Evolutionary conservation across 1,284 basidiomycete species (phyloP).

Genomic region (Sporisorium graminicola): DNA sequence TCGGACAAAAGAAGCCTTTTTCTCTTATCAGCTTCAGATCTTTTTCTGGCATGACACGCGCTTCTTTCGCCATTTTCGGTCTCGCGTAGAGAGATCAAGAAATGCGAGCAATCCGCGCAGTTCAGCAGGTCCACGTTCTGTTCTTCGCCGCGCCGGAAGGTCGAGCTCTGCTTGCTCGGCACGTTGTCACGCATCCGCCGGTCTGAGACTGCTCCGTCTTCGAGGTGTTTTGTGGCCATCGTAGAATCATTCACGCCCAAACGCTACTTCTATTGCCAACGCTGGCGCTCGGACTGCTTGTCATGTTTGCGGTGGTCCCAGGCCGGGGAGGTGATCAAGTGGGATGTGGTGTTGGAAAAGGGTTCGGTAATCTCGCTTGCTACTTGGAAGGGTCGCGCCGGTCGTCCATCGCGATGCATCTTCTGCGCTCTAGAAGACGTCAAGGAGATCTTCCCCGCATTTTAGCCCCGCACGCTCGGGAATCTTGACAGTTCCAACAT

Average conservation of each 20-base stretch:
- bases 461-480: background rate
- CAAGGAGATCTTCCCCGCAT: background rate
- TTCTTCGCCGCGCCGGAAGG: background rate
- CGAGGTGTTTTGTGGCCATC: background rate
- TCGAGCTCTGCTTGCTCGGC: background rate
- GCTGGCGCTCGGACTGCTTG: background rate
- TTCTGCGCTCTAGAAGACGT: too few relatives aligned
- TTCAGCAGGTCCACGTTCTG: constrained; percentile 16
- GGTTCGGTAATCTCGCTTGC: constrained; percentile 22
- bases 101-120: background rate
- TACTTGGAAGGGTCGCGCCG: constrained; percentile 11
- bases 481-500: background rate
- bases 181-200: background rate
- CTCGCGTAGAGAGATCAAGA: background rate
- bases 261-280: background rate
- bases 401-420: background rate
- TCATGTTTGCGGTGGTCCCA: background rate
- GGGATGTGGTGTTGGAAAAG: background rate
- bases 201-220: background rate
- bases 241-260: background rate
- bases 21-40: constrained; percentile 22
- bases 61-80: background rate
- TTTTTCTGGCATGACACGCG: background rate
- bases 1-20: background rate
- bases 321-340: background rate